Evolutionary conservation across 2,329 filamentous ascomycete genomes (phyloP), one percentile per base, ranked within the genome.

Genomic region (Mycogone perniciosa): DNA sequence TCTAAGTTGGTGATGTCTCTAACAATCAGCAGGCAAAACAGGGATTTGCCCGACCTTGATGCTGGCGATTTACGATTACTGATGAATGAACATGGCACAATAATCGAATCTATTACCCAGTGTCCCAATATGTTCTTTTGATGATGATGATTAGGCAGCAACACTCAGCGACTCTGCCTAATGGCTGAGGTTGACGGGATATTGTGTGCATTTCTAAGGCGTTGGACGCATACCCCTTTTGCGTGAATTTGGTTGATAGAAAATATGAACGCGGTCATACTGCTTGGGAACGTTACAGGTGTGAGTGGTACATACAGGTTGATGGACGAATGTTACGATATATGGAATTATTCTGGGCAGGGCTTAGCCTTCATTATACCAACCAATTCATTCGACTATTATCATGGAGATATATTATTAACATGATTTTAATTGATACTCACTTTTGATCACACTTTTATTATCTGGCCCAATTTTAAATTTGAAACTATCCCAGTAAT

Each of bases 211-310:
- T 66, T 65, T 62, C 56, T 55, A 55, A 52, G 65, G 65, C 64
- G 64, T 66, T 64, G 57, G 60, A 64, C 56, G 57, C 63, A 66
- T 66, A 67, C 63, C 64, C 62, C 39, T 53, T 48, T 58, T 57
- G 37, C 50, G 37, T 54, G 47, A 53, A 50, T 49, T 50, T 54
- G 51, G 46, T 56, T 51, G 46, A 51, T 50, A 53, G 51, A 50
- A 20, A 51, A 34, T 48, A 47, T 53, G 33, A 47, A 44, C 41
- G 45, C 29, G 49, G 49, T 49, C 30, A 31, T 52, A 48, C 31
- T 48, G 44, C 42, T 41, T 40, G 50, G 41, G 52, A 35, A 51
- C 26, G 31, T 53, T 40, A 27, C 30, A n/a, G 48, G 20, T 41
- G 46, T 48, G 35, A 45, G 47, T 41, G 43, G 43, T 31, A 45